Conservation (phyloP, 331 rosid genomes). For the Quercus phellos region DNA sequence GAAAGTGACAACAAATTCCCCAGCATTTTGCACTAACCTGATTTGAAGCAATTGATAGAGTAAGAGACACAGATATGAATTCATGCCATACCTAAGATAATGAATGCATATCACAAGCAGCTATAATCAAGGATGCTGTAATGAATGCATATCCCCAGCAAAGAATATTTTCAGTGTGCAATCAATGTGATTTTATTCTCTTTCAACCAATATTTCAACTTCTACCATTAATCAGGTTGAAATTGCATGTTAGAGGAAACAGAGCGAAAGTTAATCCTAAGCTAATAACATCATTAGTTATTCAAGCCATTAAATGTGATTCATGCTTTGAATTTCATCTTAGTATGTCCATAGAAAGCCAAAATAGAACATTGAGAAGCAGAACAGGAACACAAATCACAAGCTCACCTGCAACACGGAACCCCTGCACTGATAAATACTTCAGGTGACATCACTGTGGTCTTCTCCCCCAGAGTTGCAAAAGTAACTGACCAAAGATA, state of each 20-base stretch:
- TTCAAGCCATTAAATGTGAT: conserved; percentile 1
- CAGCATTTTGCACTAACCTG: conserved; percentile 96
- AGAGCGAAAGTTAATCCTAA: conserved; percentile 6
- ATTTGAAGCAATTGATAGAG: conserved; percentile 26
- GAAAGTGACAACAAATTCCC: conserved; percentile 96
- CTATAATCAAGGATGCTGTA: neutral
- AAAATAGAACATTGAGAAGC: conserved; percentile 14
- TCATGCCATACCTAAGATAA: neutral
- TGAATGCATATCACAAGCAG: conserved; percentile 5
- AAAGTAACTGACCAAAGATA: conserved; percentile 59
- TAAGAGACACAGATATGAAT: conserved; percentile 25
- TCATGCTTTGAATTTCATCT: conserved; percentile 1
- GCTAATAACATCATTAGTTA: conserved; percentile 3
- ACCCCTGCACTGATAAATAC: conserved; percentile 69
- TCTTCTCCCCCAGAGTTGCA: conserved; percentile 85
- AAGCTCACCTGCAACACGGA: conserved; percentile 92
- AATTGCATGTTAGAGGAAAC: neutral
- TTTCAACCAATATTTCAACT: conserved; percentile 6
- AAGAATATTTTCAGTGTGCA: conserved; percentile 7
- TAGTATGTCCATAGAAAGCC: conserved; percentile 2
- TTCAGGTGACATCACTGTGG: conserved; percentile 94
- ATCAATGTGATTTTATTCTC: neutral
- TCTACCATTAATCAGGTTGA: neutral
- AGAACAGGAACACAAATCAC: conserved; percentile 4
- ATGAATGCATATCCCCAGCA: neutral